Base-by-base conservation (phyloP, 2,329 filamentous ascomycete species). In the Cladosporium sp. region DNA sequence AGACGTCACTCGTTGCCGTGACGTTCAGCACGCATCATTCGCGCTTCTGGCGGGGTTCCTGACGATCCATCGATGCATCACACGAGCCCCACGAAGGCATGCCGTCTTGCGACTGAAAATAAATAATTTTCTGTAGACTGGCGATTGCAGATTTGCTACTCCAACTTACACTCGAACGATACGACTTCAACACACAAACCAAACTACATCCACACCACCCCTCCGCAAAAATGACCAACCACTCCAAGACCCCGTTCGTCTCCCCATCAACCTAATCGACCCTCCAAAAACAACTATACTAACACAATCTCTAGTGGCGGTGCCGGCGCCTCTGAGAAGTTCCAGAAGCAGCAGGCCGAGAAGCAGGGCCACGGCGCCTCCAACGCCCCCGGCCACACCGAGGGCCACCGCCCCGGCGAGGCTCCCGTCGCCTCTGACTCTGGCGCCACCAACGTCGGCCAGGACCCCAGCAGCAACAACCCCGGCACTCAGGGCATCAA, bases 361-460 rank as follows among this genome's bases (percentile, higher is more conserved):
- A 62, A 61, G 42, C 58, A 69, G 37, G 66, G 66, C 41, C 56
- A 60, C 34, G 66, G 66, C 44, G 65, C 66, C 9, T 55, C 59
- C 43, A 67, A 68, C 55, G 66, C 66, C 10, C 59, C 62, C 9
- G 65, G 61, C 45, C 59, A 63, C 54, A 67, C 59, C 18, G 61
- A 66, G 31, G 57, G 56, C 41, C 33, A 52, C 16, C 49, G 51
- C 5, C 66, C 65, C 6, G 65, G 66, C 42, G 58, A 67, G 41
- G 62, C 62, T 14, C 62, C 66, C 22, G 66, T 68, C 5, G 66
- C 66, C 4, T 67, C 64, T 13, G 67, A 69, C 59, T 68, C 66
- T 8, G 62, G 63, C 9, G 58, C 59, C 19, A 64, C 63, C 31
- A 64, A 61, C 43, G 63, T 66, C 3, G 67, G 66, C 10, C 61